Evolutionary conservation across 768 basidiomycete genomes (phyloP).

Genomic region (Tephrocybe sp.): DNA sequence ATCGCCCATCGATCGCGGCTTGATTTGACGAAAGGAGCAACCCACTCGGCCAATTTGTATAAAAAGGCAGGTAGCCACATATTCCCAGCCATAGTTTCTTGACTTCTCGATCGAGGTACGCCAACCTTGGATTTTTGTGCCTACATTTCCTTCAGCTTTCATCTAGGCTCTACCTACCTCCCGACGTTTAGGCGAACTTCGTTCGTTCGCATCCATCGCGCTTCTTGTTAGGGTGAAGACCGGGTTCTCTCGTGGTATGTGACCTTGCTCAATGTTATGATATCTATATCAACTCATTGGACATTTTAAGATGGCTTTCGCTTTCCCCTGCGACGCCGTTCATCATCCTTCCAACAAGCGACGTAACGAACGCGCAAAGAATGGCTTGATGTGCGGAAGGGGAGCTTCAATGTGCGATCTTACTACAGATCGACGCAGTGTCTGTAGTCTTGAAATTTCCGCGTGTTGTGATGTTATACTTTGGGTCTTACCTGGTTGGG

Average conservation of each 20-base stretch:
- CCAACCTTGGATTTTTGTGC: neutral
- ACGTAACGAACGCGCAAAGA: conserved; percentile 74
- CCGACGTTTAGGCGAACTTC: conserved; percentile 55
- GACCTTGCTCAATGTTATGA: neutral
- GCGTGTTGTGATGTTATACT: too few species aligned
- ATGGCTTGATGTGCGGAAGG: conserved; percentile 69
- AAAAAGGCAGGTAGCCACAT: conserved; percentile 4
- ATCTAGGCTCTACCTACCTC: conserved; percentile 38
- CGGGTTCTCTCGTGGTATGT: conserved; percentile 54
- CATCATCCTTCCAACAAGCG: conserved; percentile 69
- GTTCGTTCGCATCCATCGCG: conserved; percentile 71
- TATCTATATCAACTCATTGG: neutral
- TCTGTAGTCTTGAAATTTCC: too few species aligned
- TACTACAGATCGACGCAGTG: neutral
- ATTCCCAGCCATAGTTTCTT: neutral
- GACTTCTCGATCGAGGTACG: conserved; percentile 11
- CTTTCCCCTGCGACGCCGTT: conserved; percentile 51
- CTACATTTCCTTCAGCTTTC: neutral
- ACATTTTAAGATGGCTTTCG: conserved; percentile 23
- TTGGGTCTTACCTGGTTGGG: too few species aligned
- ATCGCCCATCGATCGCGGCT: conserved; percentile 25
- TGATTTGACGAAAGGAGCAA: conserved; percentile 22
- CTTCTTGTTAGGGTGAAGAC: conserved; percentile 65
- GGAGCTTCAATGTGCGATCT: conserved; percentile 21
- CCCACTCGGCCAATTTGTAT: neutral